Evolutionary conservation across 2,329 filamentous ascomycete genomes (phyloP), one percentile per base, ranked within the genome.

Genomic region (Arachnomyces sp.): DNA sequence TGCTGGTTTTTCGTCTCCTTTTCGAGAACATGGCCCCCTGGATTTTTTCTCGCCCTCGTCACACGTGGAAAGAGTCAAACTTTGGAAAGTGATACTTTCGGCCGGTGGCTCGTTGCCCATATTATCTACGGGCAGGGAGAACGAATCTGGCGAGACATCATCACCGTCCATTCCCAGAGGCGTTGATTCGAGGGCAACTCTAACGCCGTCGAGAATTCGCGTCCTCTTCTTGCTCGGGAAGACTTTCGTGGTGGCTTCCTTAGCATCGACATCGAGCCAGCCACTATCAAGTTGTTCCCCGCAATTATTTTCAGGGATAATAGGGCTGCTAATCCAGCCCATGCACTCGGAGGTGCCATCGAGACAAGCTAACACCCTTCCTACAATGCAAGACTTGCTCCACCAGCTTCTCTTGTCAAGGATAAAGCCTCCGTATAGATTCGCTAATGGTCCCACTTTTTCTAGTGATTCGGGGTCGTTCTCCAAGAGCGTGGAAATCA

Each of bases 401-500:
- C 75, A 79, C 66, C 71, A 79, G 34, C 67, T 72, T 28, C 62
- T 62, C 3, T 59, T 63, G 6, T 58, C 49, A 43, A 73, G 75
- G 17, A 72, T 52, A 44, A 79, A 76, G 2, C 74, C 75, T 14
- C 74, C 72, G 39, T 74, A 70, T 0, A 78, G 57, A 46, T 74
- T 73, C 0, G 68, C 71, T 6, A 63, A 61, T 9, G 73, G 64
- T 0, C 74, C 74, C 1, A 78, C 59, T 17, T 56, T 56, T 14
- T 59, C 52, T 6, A 77, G 62, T 1, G 73, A 73, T 3, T 62
- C 48, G 9, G 63, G 60, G 40, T 75, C 71, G 45, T 77, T 78
- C 44, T 78, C 75, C 2, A 78, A 56, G 5, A 78, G 44, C 0
- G 73, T 73, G 2, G 68, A 69, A 28, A 79, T 73, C n/a, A 79